These are phyloP conservation scores for Globisporangium paddicum DNA, from an alignment of 352 stramenopile genomes.

Conservation along the genomic window DNA sequence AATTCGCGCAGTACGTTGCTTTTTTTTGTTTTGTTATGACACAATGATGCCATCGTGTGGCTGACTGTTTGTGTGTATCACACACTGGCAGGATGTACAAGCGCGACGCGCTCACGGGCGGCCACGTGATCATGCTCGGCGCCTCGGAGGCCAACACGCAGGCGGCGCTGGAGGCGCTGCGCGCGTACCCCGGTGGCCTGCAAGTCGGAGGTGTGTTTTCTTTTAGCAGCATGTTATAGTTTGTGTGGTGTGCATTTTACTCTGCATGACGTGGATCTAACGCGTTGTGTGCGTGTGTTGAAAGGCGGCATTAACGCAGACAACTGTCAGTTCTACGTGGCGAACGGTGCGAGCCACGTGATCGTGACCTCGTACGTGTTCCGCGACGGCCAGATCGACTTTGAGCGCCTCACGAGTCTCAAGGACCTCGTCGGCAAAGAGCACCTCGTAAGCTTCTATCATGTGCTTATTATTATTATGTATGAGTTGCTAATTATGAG, in stretches of 20 bases:
- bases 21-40: background rate
- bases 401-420: constrained; percentile 62
- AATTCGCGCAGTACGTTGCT: constrained; percentile 65
- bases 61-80: background rate
- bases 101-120: constrained; percentile 84
- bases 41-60: background rate
- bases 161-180: constrained; percentile 82
- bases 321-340: constrained; percentile 93
- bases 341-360: constrained; percentile 95
- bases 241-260: background rate
- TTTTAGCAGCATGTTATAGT: too few relatives aligned
- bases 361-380: constrained; percentile 99
- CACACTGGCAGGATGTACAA: constrained; percentile 89
- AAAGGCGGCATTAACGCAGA: constrained; percentile 87
- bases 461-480: background rate
- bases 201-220: constrained; percentile 90
- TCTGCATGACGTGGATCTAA: too few relatives aligned
- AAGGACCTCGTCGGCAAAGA: constrained; percentile 69
- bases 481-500: background rate
- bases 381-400: constrained; percentile 89
- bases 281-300: background rate
- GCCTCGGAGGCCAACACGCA: constrained; percentile 87
- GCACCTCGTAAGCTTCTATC: constrained; percentile 36
- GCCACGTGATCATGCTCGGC: constrained; percentile 99
- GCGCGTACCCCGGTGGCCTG: constrained; percentile 89